Evolutionary conservation across 2,329 filamentous ascomycete genomes (phyloP), one percentile per base, ranked within the genome.

Genomic region (Penicillium psychrosexuale): DNA sequence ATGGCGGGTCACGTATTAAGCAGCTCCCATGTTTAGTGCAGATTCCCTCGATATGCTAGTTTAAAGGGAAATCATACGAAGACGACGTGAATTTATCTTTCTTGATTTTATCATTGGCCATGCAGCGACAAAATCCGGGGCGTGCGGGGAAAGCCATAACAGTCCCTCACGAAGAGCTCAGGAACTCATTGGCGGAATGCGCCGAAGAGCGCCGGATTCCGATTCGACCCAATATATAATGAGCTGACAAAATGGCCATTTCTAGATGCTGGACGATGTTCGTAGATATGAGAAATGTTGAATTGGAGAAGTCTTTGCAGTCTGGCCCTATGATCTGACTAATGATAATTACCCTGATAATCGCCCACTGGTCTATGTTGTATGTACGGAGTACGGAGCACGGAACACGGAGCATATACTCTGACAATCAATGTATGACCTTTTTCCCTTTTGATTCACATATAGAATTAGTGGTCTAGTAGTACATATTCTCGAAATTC

Each of bases 71-170:
- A 34, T 4, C 7, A 33, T 15, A 15, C 15, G 17, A 22, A 31
- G 17, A 54, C 44, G 43, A 50, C 38, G 22, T 15, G 9, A 43
- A 44, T 3, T 13, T n/a, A 3, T 8, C 17, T n/a, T 43, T 50
- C 33, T 39, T 24, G 8, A 28, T 0, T 5, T 17, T 33, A 12
- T 51, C n/a, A 55, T 55, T 55, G 52, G 52, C 47, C 28, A 36
- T 45, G 8, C n/a, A 33, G 12, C 31, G 2, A 1, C 19, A 39
- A 8, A 27, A 51, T 55, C 47, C 28, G 52, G 50, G 47, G 45
- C 44, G 50, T 55, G 52, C 52, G 52, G 52, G 52, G 52, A 55
- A 55, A 38, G 12, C 13, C 17, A 31, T 22, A 31, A 45, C 12
- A 28, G n/a, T 8, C 8, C 30, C 8, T 44, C 28, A 28, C 28